Base-by-base conservation (phyloP, 768 basidiomycete species). In the Arthromyces matolae region DNA sequence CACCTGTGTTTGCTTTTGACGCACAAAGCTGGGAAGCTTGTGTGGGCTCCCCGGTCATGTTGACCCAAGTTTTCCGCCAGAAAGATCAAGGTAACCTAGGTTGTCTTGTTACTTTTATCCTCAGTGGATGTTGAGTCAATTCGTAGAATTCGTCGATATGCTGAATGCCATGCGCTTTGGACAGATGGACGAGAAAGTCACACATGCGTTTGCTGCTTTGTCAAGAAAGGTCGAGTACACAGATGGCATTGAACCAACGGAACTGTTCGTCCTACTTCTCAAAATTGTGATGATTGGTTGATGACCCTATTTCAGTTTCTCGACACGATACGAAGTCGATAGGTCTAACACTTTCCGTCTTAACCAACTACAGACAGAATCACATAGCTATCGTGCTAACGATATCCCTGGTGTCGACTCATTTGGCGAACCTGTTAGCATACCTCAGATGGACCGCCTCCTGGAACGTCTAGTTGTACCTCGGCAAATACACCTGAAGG, bases 81-180 rank as follows among this genome's bases (percentile, higher is more conserved):
- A 91, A 86, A 58, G 90, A 93, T 53, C 82, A 88, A 73, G 64
- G 85, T 82, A 27, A 5, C 1, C n/a, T 29, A 19, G n/a, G n/a
- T n/a, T n/a, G n/a, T n/a, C n/a, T n/a, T n/a, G n/a, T n/a, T n/a
- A n/a, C n/a, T n/a, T n/a, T n/a, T n/a, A n/a, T n/a, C n/a, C n/a
- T n/a, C n/a, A n/a, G n/a, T n/a, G 19, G 4, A 10, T 22, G 24
- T 19, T 38, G 18, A 42, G 7, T 16, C 18, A 25, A 12, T 19
- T 45, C 5, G 49, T 49, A 78, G 82, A 59, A 18, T 93, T 96
- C 59, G 79, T 92, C 47, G 77, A 89, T 56, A 89, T 95, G 80
- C 71, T 96, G 34, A 94, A 94, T 59, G 76, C 80, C 43, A 87
- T 95, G 84, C 81, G 93, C 16, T 84, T 85, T 56, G 93, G 93